phyloP scores from a whole-genome alignment of 805 yeast species.

The Nakazawaea populi region DNA sequence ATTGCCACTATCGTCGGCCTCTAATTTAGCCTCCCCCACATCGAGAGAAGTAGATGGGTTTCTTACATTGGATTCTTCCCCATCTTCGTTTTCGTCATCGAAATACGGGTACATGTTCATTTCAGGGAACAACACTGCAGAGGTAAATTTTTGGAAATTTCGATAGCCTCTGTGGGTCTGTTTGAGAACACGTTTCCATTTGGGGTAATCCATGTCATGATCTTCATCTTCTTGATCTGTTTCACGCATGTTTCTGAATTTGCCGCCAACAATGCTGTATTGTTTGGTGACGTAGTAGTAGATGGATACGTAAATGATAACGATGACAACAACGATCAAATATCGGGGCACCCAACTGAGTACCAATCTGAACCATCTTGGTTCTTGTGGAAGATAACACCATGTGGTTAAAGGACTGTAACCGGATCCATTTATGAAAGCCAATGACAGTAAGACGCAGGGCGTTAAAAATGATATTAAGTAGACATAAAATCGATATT shows the following conservation, averaged over 20 bases:
- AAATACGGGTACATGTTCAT: conserved; percentile 2
- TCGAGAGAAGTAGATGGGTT: background rate
- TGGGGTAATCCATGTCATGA: background rate
- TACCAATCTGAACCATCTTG: conserved; percentile 67
- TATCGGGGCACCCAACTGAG: conserved; percentile 83
- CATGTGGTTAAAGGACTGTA: conserved; percentile 62
- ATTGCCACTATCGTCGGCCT: background rate
- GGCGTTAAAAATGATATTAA: conserved; percentile 56
- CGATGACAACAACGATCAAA: conserved; percentile 53
- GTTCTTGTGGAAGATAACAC: conserved; percentile 73
- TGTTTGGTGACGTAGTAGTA: conserved; percentile 68
- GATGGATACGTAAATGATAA: conserved; percentile 61
- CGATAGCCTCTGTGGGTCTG: background rate
- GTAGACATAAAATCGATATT: conserved; percentile 53
- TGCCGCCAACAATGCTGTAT: conserved; percentile 47
- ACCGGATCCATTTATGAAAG: conserved; percentile 53
- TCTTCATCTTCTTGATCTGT: background rate
- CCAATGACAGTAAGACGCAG: conserved; percentile 60
- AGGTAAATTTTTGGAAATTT: background rate
- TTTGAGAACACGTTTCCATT: background rate
- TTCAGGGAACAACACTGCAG: conserved; percentile 8
- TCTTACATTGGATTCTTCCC: background rate
- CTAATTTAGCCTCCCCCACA: background rate
- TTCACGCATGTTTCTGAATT: conserved; percentile 6
- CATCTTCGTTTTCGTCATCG: background rate